Conservation (phyloP, 108 stramenopile species). For the Cylindrotheca fusiformis region DNA sequence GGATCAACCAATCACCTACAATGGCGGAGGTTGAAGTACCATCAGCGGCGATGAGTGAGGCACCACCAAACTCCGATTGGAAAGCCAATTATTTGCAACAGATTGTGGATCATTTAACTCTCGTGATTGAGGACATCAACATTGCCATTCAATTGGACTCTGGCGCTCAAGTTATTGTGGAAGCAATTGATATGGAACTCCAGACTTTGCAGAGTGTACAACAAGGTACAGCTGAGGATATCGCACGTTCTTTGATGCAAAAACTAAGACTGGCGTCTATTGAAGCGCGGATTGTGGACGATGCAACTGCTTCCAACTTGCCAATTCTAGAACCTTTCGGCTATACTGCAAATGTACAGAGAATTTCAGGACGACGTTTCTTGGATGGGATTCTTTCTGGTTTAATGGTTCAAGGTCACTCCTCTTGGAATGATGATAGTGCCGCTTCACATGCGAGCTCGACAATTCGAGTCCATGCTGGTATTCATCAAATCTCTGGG, state of each 20-base stretch:
- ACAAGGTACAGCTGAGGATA: not conserved
- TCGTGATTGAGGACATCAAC: slow-evolving; percentile 2
- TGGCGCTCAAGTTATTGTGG: not conserved
- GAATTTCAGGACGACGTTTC: slow-evolving; percentile 10
- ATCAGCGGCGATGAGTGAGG: not conserved
- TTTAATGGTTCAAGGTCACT: slow-evolving; percentile 1
- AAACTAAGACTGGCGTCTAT: not conserved
- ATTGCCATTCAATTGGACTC: not conserved
- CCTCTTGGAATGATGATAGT: not conserved
- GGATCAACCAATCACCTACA: not conserved
- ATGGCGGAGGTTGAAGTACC: not conserved
- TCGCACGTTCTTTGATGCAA: not conserved
- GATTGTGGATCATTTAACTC: slow-evolving; percentile 29
- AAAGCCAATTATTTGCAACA: slow-evolving; percentile 28
- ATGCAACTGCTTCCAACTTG: slow-evolving; percentile 1
- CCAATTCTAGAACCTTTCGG: slow-evolving; percentile 18
- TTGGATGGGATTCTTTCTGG: slow-evolving; percentile 13
- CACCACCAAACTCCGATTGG: not conserved
- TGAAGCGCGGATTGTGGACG: not conserved
- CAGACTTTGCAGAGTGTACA: not conserved
- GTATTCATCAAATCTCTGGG: not conserved
- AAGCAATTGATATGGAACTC: not conserved
- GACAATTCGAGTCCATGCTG: slow-evolving; percentile 6
- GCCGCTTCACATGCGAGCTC: not conserved
- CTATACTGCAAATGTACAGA: slow-evolving; percentile 7